phyloP scores from a whole-genome alignment of 192 early-diverging fungal genomes.

The Coemansia sp. region DNA sequence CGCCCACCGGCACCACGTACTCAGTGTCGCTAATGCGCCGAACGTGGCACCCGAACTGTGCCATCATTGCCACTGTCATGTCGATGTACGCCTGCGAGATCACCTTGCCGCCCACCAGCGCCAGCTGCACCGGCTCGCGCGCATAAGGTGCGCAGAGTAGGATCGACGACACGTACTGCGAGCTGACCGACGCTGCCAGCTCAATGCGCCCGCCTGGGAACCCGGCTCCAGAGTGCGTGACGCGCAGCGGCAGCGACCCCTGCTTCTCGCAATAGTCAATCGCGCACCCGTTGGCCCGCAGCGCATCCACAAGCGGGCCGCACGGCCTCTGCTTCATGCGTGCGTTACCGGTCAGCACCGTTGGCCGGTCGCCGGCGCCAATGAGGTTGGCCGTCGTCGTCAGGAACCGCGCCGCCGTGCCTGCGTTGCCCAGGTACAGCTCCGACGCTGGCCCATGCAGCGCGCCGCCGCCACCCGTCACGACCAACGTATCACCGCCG shows the following conservation, averaged over 20 bases:
- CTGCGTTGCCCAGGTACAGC: constrained; percentile 95
- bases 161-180: constrained; percentile 98
- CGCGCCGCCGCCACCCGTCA: constrained; percentile 74
- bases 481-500: constrained; percentile 82
- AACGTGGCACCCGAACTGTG: constrained; percentile 82
- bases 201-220: constrained; percentile 84
- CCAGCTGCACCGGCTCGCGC: constrained; percentile 68
- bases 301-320: constrained; percentile 81
- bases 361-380: constrained; percentile 35
- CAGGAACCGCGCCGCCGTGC: constrained; percentile 94
- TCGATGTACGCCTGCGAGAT: constrained; percentile 98
- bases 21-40: constrained; percentile 69
- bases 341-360: constrained; percentile 88
- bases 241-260: constrained; percentile 84
- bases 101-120: constrained; percentile 86
- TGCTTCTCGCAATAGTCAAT: constrained; percentile 74
- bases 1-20: constrained; percentile 76
- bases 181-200: constrained; percentile 89
- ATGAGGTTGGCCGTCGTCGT: constrained; percentile 82
- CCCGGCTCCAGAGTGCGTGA: constrained; percentile 66
- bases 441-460: constrained; percentile 71
- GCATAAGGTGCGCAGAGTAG: constrained; percentile 96
- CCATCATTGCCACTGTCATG: constrained; percentile 99
- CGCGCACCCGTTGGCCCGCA: constrained; percentile 74
- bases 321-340: constrained; percentile 98